These are phyloP conservation scores for Phaffomyces antillensis DNA, from an alignment of 805 yeast species.

Conservation along the genomic window DNA sequence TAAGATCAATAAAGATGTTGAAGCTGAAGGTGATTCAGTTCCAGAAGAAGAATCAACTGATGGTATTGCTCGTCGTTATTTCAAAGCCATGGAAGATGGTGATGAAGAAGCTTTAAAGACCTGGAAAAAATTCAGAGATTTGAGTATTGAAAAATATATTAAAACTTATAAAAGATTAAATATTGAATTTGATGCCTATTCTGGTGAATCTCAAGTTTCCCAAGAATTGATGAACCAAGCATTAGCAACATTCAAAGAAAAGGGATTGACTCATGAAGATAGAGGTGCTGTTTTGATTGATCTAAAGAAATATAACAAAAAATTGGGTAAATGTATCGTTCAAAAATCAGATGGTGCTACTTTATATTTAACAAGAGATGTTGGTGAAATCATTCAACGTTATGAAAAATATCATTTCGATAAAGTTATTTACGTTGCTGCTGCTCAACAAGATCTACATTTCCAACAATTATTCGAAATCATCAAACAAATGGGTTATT, in stretches of 20 bases:
- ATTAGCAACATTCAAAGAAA: conserved; percentile 52
- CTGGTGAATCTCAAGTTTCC: conserved; percentile 94
- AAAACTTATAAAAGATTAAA: conserved; percentile 88
- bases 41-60: conserved; percentile 50
- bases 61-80: conserved; percentile 79
- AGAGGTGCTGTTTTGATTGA: conserved; percentile 89
- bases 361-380: conserved; percentile 88
- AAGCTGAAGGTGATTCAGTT: conserved; percentile 41
- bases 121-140: conserved; percentile 87
- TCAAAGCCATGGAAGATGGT: conserved; percentile 90
- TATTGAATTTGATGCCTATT: conserved; percentile 79
- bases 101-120: conserved; percentile 68
- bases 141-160: conserved; percentile 80
- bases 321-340: conserved; percentile 86
- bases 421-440: conserved; percentile 94
- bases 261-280: conserved; percentile 72
- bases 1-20: conserved; percentile 71
- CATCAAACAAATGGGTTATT: conserved; percentile 80
- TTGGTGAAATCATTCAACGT: conserved; percentile 94
- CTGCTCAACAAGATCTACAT: conserved; percentile 94
- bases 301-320: conserved; percentile 77
- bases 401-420: conserved; percentile 78
- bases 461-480: conserved; percentile 91
- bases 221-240: conserved; percentile 64
- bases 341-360: conserved; percentile 96